phyloP scores from a whole-genome alignment of 2,329 filamentous ascomycete genomes.

The Zymoseptoria pseudotritici region DNA sequence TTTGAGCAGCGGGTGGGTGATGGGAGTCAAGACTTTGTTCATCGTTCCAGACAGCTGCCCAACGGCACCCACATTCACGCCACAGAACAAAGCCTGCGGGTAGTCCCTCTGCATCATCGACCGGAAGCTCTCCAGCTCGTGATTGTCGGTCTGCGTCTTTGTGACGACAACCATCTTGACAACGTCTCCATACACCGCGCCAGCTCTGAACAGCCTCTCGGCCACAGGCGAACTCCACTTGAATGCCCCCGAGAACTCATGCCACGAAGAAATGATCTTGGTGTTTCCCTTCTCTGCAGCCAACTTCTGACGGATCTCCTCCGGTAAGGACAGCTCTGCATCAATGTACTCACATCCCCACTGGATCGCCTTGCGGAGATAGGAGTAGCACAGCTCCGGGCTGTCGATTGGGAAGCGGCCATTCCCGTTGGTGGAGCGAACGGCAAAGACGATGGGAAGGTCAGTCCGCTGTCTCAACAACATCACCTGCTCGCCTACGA shows the following conservation, averaged over 20 bases:
- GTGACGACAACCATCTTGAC: conserved; percentile 75
- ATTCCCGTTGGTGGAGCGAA: conserved; percentile 72
- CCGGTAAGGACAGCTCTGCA: conserved; percentile 79
- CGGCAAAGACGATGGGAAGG: conserved; percentile 84
- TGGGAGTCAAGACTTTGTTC: conserved; percentile 80
- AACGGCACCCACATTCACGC: conserved; percentile 80
- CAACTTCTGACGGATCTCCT: conserved; percentile 60
- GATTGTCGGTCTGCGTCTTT: conserved; percentile 75
- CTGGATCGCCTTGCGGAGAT: conserved; percentile 75
- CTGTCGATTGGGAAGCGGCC: conserved; percentile 79
- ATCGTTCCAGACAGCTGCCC: conserved; percentile 77
- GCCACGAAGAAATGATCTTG: conserved; percentile 85
- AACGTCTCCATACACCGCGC: conserved; percentile 69
- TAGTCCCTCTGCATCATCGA: conserved; percentile 65
- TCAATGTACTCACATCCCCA: conserved; percentile 90
- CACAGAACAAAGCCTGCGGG: conserved; percentile 67
- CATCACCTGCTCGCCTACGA: conserved; percentile 72
- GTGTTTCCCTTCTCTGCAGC: conserved; percentile 67
- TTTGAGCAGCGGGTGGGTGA: conserved; percentile 76
- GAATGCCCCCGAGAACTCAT: conserved; percentile 79
- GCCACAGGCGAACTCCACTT: conserved; percentile 72
- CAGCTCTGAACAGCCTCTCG: conserved; percentile 62
- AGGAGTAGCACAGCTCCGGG: conserved; percentile 65
- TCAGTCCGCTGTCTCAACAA: conserved; percentile 74
- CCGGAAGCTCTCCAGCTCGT: conserved; percentile 83